These are phyloP conservation scores for Alternaria gaisen DNA, from an alignment of 2,329 filamentous ascomycete genomes.

Conservation along the genomic window DNA sequence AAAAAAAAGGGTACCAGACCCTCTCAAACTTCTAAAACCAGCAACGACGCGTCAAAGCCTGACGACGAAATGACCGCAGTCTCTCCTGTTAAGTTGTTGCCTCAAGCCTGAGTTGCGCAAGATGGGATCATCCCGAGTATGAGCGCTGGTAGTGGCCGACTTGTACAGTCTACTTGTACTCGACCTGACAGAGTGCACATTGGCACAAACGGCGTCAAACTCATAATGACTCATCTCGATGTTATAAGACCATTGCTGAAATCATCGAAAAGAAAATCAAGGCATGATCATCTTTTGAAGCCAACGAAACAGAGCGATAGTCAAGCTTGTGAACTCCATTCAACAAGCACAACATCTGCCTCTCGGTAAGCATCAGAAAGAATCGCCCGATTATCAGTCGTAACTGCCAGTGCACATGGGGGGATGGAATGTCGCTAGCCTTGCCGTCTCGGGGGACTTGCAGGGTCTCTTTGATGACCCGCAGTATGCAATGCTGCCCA, in stretches of 20 bases:
- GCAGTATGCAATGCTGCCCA: slow-evolving; percentile 18
- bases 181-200: background rate
- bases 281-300: background rate
- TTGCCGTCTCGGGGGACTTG: slow-evolving; percentile 2
- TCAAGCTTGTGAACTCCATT: background rate
- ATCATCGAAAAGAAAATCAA: background rate
- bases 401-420: background rate
- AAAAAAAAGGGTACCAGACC: no score
- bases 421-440: background rate
- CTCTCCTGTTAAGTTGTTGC: background rate
- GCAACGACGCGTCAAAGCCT: slow-evolving; percentile 2
- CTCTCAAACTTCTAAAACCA: background rate
- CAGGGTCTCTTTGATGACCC: slow-evolving; percentile 4
- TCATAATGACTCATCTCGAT: background rate
- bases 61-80: background rate
- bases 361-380: background rate
- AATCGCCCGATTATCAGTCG: background rate
- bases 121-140: background rate
- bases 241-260: background rate
- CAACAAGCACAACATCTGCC: background rate
- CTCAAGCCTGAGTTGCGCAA: background rate
- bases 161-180: background rate
- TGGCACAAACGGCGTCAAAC: background rate
- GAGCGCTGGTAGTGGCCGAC: background rate
- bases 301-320: background rate